Evolutionary conservation across 202 grass and related monocot species (phyloP), one percentile per base, ranked within the genome.

Genomic region (Panicum hallii): DNA sequence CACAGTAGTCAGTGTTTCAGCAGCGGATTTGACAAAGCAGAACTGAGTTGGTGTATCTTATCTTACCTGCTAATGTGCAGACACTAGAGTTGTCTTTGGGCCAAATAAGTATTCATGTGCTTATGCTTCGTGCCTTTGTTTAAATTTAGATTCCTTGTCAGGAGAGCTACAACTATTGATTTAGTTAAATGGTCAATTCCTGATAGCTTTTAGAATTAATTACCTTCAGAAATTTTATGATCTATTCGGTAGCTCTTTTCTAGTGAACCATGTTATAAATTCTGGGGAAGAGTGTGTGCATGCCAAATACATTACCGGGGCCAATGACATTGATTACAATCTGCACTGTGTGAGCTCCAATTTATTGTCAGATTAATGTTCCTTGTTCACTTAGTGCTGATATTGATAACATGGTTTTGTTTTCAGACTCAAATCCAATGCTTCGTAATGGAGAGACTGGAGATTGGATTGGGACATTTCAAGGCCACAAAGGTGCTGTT

Each of bases 391-490:
- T 65, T 23, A 28, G 46, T 22, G 58, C 11, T 74, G 48, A 46
- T 72, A 86, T 32, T 55, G 48, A 56, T 74, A 53, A 10, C 15
- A 47, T 57, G 50, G 3, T 74, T 79, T 80, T 45, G 26, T 80
- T 57, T 50, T 23, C 82, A 94, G 92, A 94, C 79, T 88, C 92
- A 64, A 87, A 69, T 64, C 91, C 91, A n/a, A 93, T 93, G 91
- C 88, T 93, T 41, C 90, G 91, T 72, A 90, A 93, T 86, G 91
- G 91, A 47, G 91, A 90, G 67, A 84, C 91, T 44, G 91, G 91
- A 86, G 91, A 93, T 72, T 94, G 92, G 92, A 94, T 94, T 79
- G 92, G 92, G 14, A 94, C 92, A 53, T 94, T 94, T 79, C 86
- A 94, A 94, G 92, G 92, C 17, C 92, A 94, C 60, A 94, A 94